Evolutionary conservation across 2,329 filamentous ascomycete genomes (phyloP), one percentile per base, ranked within the genome.

Genomic region (Coniosporium tulheliwenetii): DNA sequence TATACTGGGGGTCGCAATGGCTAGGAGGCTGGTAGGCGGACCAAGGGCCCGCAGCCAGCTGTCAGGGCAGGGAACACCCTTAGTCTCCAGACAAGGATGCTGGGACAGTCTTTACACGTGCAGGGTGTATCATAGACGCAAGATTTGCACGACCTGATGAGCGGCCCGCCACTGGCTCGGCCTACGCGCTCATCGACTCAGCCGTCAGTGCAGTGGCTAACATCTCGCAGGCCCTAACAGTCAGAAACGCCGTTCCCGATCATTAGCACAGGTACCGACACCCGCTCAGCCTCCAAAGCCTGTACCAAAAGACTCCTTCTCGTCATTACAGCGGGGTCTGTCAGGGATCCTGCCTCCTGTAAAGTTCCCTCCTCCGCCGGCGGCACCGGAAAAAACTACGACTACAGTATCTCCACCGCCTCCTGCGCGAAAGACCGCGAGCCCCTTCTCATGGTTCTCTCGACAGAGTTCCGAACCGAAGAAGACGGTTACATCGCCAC

Each of bases 401-500:
- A 45, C 53, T 33, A 52, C 61, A 34, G 53, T 63, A 14, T 54
- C 58, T 34, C 57, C 62, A 34, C 56, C 63, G 13, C 52, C 65
- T 48, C 71, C 44, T 36, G 52, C 54, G 12, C 70, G 85, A 53
- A 93, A 91, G 58, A 73, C 93, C 41, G 87, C 84, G 8, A 85
- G 84, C 49, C 85, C 82, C n/a, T 93, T 93, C 52, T 76, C 84
- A 33, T 89, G 84, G 79, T 26, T 26, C 71, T 93, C 33, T 85
- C 84, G 30, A 70, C 85, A 48, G 79, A 71, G 56, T 74, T 76
- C 16, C 45, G 43, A 16, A 61, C 59, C 26, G 59, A 61, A 9
- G 69, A 70, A 31, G 55, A 74, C 72, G 40, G 57, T 66, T 35
- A 70, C 74, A 39, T 71, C 77, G 10, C 70, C 73, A 5, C 71